Percentiles rank a stretch among this genome's conserved stretches.
phyloP scores from a whole-genome alignment of 345 rosid genomes.

The Linum usitatissimum region DNA sequence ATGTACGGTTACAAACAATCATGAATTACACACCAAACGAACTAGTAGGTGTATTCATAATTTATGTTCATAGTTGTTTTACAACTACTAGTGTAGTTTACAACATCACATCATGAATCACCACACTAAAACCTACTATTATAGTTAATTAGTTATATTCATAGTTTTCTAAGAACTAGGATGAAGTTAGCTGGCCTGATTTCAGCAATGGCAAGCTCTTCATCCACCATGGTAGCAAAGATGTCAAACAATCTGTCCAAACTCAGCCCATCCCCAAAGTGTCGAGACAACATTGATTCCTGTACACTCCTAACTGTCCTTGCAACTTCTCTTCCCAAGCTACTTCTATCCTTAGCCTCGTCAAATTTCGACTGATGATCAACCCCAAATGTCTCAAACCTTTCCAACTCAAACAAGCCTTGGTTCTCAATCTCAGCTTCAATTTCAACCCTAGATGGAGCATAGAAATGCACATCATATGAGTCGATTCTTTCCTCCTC shows the following conservation, averaged over 20 bases:
- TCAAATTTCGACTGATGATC: constrained; percentile 14
- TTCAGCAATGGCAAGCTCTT: constrained; percentile 47
- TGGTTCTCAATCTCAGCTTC: constrained; percentile 48
- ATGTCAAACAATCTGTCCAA: constrained; percentile 50
- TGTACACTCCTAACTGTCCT: constrained; percentile 77
- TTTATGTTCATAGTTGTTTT: no score
- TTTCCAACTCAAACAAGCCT: constrained; percentile 43
- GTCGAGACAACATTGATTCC: constrained; percentile 55
- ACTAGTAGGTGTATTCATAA: no score
- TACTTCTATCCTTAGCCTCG: constrained; percentile 16
- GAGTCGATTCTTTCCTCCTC: constrained; percentile 58
- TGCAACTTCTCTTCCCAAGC: constrained; percentile 52
- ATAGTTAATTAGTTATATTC: constrained; percentile 10
- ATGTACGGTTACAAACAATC: no score
- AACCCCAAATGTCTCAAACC: constrained; percentile 42
- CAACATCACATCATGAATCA: no score
- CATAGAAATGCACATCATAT: constrained; percentile 65
- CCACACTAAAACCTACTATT: no score
- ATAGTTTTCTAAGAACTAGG: constrained; percentile 49
- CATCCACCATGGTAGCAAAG: constrained; percentile 45
- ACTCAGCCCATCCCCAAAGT: constrained; percentile 52
- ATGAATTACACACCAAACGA: no score
- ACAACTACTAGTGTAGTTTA: no score
- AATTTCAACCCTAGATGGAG: constrained; percentile 57
- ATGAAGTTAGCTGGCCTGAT: constrained; percentile 52